Base-by-base conservation (phyloP, 2,329 filamentous ascomycete species). In the Helotiales sp. region DNA sequence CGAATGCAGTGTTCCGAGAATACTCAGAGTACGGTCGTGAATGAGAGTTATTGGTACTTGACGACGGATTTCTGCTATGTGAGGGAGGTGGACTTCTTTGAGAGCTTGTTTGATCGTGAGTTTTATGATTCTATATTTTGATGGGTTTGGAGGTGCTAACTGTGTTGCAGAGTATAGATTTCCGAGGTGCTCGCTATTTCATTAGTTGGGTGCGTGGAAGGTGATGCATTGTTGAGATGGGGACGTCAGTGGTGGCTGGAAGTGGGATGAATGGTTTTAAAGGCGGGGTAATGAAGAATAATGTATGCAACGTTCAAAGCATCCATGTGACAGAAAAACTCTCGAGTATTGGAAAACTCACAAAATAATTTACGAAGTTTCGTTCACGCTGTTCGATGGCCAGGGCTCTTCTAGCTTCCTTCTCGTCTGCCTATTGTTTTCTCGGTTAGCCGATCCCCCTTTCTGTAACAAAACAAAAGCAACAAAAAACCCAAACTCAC, bases 31-130 rank as follows among this genome's bases (percentile, higher is more conserved):
- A 30, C 59, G 8, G 60, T 65, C 52, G 34, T 24, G 22, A 65
- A 66, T 32, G 65, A 66, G 47, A 61, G 54, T 20, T 68, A 59
- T 34, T 72, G 70, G 71, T 68, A 71, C 28, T 37, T 69, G 52
- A 73, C 71, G 22, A 72, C 69, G 7, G 71, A 73, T 47, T 73
- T 70, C n/a, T 72, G 70, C 57, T 72, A 65, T 47, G 70, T 71
- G 61, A 64, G 64, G 5, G 70, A 69, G 47, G 64, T 40, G 15
- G 70, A 72, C 52, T 71, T 72, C 32, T 69, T 55, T 22, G 64
- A 72, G 61, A 71, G 70, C 47, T 50, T 70, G 26, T 69, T 65
- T 50, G 69, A 70, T 61, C 64, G 69, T 70, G n/a, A 65, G 69
- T 68, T n/a, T 47, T 15, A 10, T 34, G 17, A n/a, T 55, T 13